Evolutionary conservation across 371 early-diverging fungal genomes (phyloP), one percentile per base, ranked within the genome.

Genomic region (Mucor circinelloides): DNA sequence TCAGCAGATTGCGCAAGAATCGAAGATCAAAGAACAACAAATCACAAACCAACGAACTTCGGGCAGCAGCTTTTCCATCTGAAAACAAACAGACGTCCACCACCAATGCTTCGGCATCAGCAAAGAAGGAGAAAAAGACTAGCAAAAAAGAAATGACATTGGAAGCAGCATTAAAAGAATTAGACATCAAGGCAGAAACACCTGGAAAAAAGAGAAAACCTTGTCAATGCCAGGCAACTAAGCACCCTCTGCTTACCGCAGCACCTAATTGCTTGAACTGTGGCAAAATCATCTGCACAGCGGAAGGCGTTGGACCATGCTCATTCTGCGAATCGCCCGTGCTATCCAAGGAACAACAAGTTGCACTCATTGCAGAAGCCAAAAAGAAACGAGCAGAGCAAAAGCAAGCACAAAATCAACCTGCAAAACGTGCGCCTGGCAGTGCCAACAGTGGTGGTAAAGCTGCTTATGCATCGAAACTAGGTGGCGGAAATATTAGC

Each of bases 191-290:
- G 38, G 71, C 78, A 19, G 69, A 70, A 25, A 62, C 71, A 17
- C 69, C 68, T 10, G 69, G 69, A 15, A 71, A 66, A 55, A 81
- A 80, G 31, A 63, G 82, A 44, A 75, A 71, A 56, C 54, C 73
- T 17, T 85, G 85, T 55, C 67, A 77, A 38, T 85, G 83, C 50
- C 81, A 82, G 67, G 96, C 94, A 1, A 87, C 91, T 0, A 88
- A 87, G 31, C 97, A 97, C 74, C 85, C 85, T 21, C 72, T 97
- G 52, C 70, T 95, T 17, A 90, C 90, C 0, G 79, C 84, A 52
- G 87, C 87, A n/a, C 89, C 89, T 1, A 97, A 97, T 71, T 97
- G 97, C 67, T 73, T 97, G 28, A 86, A 75, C 34, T 97, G 97
- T 71, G 97, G 97, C 17, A 93, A 92, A 63, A 94, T 97, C 63